Base-by-base conservation (phyloP, 805 yeast species). In the Saccharomycopsis javanensis region DNA sequence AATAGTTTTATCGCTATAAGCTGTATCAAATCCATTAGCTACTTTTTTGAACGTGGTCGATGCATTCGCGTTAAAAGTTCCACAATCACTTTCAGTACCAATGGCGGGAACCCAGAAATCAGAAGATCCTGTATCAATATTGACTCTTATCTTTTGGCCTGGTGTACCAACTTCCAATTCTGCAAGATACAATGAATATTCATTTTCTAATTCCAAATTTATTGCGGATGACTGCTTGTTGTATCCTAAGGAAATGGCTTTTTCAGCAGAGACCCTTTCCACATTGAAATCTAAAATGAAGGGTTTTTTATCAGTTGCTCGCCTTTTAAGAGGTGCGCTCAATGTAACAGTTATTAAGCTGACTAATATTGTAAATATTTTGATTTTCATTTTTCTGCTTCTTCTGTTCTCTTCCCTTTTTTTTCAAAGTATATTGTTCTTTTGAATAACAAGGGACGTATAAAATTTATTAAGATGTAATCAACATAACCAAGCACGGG, bases 91-190 rank as follows among this genome's bases (percentile, higher is more conserved):
- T 23, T 23, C 27, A 15, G 61, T 57, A 23, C 57, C 57, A 4
- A 54, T 31, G 38, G 73, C 71, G 63, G 70, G 72, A 4, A 77
- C 72, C 81, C 81, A 77, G 37, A 77, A 63, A 58, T 76, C 79
- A 0, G 80, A 74, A 7, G 80, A 75, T 2, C 81, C 81, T 3
- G 81, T 75, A 62, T 78, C 82, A 50, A 78, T 63, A 31, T 73
- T 67, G 3, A 77, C 75, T 15, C 70, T 69, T 15, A 77, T 58
- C 31, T 67, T 65, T 60, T 76, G 79, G 5, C 69, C 64, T 4
- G 79, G 79, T 1, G 72, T 69, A 15, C 82, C 82, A 18, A 77
- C 65, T 20, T 66, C 64, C 30, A 80, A 56, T 2, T 69, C 69
- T 3, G 76, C 78, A 10, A 77, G 69, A 62, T 78, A 80, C 59